Percentiles rank a stretch among this genome's conserved stretches.
Evolutionary conservation across 2,329 filamentous ascomycete species (phyloP).

Genomic region (Alternaria ventricosa): DNA sequence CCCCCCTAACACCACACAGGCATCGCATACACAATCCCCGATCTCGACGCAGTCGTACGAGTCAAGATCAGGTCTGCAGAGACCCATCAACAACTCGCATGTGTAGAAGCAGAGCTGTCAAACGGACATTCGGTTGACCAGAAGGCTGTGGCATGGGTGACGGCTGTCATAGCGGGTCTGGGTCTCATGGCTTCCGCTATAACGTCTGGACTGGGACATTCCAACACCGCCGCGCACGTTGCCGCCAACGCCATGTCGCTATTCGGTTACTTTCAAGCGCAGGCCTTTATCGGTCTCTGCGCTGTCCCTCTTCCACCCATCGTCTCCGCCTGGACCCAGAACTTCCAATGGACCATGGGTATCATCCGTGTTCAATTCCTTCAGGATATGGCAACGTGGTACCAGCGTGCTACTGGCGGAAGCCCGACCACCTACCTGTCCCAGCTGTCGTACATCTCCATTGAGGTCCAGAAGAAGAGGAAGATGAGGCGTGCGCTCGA

Average conservation of each 20-base stretch:
- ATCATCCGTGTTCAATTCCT: constrained; percentile 88
- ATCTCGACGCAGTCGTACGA: constrained; percentile 84
- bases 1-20: constrained; percentile 48
- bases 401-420: constrained; percentile 90
- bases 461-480: constrained; percentile 81
- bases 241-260: constrained; percentile 93
- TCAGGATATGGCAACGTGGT: constrained; percentile 91
- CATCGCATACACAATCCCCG: constrained; percentile 88
- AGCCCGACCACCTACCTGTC: constrained; percentile 80
- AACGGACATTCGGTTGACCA: constrained; percentile 94
- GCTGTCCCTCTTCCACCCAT: constrained; percentile 83
- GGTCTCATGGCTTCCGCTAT: constrained; percentile 85
- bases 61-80: constrained; percentile 79
- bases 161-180: constrained; percentile 84
- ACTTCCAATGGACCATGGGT: constrained; percentile 98
- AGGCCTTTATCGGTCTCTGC: constrained; percentile 88
- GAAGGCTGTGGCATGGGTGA: constrained; percentile 85
- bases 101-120: constrained; percentile 84
- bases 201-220: constrained; percentile 87
- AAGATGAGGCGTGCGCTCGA: constrained; percentile 55
- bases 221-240: constrained; percentile 92
- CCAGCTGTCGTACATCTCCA: constrained; percentile 74
- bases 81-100: constrained; percentile 73
- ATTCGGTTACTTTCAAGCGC: constrained; percentile 92
- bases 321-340: constrained; percentile 91